Conservation (phyloP, 2,329 filamentous ascomycete genomes). For the Aureobasidium subglaciale region DNA sequence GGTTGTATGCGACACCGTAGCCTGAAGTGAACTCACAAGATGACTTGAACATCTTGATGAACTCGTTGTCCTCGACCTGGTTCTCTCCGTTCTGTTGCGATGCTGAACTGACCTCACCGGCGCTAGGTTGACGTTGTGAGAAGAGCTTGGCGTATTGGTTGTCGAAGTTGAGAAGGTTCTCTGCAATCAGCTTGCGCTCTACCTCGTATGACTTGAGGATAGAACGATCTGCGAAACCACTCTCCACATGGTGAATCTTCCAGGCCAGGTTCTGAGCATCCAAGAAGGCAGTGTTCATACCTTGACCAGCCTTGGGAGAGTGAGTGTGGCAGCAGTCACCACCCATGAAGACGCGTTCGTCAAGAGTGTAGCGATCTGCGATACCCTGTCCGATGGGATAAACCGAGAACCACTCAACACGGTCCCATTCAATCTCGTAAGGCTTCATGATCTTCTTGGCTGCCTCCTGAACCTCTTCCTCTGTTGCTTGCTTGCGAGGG, state of each 20-base stretch:
- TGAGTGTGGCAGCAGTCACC: constrained; percentile 60
- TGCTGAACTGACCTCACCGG: constrained; percentile 64
- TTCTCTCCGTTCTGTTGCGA: constrained; percentile 40
- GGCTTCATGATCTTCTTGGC: constrained; percentile 54
- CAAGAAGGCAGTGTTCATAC: constrained; percentile 55
- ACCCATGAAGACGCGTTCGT: constrained; percentile 60
- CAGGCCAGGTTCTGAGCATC: constrained; percentile 81
- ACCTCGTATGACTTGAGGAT: constrained; percentile 79
- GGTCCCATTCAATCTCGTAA: constrained; percentile 56
- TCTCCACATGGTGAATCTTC: constrained; percentile 90
- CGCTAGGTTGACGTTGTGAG: constrained; percentile 67
- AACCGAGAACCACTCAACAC: constrained; percentile 59
- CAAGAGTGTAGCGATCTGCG: constrained; percentile 56
- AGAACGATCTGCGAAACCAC: constrained; percentile 67
- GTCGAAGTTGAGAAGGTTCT: constrained; percentile 79
- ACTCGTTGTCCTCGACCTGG: constrained; percentile 59
- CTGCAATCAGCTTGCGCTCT: constrained; percentile 77
- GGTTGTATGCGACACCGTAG: constrained; percentile 79
- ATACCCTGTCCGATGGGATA: constrained; percentile 61
- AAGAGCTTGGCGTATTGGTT: constrained; percentile 86
- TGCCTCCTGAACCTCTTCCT: constrained; percentile 50
- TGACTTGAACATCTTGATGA: constrained; percentile 85
- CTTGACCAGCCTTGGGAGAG: constrained; percentile 56
- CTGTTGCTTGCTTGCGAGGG: constrained; percentile 53
- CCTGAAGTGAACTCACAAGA: constrained; percentile 88